Evolutionary conservation across 129 eudicot genomes (phyloP).

Genomic region (Arctium minus): DNA sequence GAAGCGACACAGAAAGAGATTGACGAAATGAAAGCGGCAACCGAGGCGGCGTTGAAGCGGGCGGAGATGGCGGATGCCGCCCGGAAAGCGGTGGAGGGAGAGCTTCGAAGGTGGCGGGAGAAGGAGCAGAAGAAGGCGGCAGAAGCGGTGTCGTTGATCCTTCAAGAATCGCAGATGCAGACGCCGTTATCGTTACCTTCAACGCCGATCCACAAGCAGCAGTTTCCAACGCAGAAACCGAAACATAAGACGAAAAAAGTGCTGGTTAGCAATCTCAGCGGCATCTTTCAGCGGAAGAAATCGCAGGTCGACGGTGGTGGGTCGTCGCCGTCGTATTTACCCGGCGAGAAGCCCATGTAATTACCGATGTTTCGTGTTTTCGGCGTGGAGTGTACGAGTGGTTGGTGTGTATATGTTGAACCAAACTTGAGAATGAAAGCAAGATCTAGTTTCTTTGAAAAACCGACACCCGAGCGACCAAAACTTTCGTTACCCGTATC

Average conservation of each 20-base stretch:
- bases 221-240: conserved; percentile 24
- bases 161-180: conserved; percentile 50
- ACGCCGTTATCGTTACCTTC: conserved; percentile 29
- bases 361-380: conserved; percentile 1
- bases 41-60: conserved; percentile 60
- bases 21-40: conserved; percentile 54
- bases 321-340: conserved; percentile 66
- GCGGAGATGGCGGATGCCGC: conserved; percentile 89
- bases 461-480: not conserved
- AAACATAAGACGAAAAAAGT: conserved; percentile 74
- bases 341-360: conserved; percentile 66
- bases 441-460: conserved; percentile 19
- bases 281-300: conserved; percentile 75
- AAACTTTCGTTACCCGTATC: not conserved
- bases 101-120: conserved; percentile 80
- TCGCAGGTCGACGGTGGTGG: conserved; percentile 55
- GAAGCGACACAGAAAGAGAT: conserved; percentile 73
- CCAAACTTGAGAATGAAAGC: conserved; percentile 18
- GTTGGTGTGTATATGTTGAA: conserved; percentile 31
- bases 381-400: conserved; percentile 17
- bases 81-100: conserved; percentile 81
- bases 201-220: conserved; percentile 34
- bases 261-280: conserved; percentile 53
- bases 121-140: conserved; percentile 88
- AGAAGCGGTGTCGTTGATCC: conserved; percentile 68